Evolutionary conservation across 306 rosid genomes (phyloP), one percentile per base, ranked within the genome.

Genomic region (Macrotyloma uniflorum): DNA sequence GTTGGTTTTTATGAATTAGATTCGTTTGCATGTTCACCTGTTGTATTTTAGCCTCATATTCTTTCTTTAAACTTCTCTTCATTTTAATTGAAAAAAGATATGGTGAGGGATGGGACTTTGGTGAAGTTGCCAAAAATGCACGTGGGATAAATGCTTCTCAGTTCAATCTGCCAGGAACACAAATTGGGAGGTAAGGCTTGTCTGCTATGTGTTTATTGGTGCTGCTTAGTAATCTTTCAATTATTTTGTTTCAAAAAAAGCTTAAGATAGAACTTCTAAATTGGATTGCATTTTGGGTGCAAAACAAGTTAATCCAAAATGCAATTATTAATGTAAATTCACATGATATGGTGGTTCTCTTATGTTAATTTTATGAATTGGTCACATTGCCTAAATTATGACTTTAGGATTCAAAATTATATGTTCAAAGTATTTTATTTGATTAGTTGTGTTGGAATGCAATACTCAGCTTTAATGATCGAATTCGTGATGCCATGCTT

Each of bases 71-170:
- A 74, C 49, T 81, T n/a, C 5, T 66, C 72, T 57, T 66, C 43
- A 70, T 70, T 72, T 76, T 51, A 43, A 49, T 51, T 66, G 35
- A 26, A 64, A 32, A 76, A 79, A 95, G 98, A 86, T 95, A 92
- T 86, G 98, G 98, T 50, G 98, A 95, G 88, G 98, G 98, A 88
- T 95, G 98, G 98, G 96, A 95, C 87, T 95, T 92, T 79, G 98
- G 96, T 46, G 98, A 95, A 86, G 98, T 95, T 82, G 95, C 98
- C 58, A 92, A 82, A 53, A 95, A 95, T 79, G 94, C 88, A 22
- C 98, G 98, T 23, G 98, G 98, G 53, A 80, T 95, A 72, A 95
- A 95, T 83, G 97, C 98, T 46, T 95, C 98, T 42, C 98, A 95
- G 74, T 79, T 85, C 83, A 95, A 95, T 85, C 90, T 95, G 74